Evolutionary conservation across 495 filamentous ascomycete genomes (phyloP).

Genomic region (Achaetomiella virescens): DNA sequence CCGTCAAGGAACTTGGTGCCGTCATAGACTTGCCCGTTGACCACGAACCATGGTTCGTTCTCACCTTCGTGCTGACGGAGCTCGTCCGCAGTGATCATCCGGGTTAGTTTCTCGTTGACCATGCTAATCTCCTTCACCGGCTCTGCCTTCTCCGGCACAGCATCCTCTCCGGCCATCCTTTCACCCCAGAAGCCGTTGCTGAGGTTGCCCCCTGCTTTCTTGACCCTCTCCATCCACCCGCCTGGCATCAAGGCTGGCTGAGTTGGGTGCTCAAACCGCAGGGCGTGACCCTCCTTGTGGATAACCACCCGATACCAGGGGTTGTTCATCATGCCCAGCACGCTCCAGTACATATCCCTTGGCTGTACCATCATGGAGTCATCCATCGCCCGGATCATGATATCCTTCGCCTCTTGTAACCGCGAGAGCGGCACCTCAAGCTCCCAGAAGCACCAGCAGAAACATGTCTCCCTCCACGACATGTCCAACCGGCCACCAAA

Average conservation of each 20-base stretch:
- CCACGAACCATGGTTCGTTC: constrained; percentile 79
- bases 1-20: constrained; percentile 76
- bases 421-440: constrained; percentile 60
- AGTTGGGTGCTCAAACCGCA: constrained; percentile 88
- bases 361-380: constrained; percentile 85
- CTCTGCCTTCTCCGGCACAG: constrained; percentile 31
- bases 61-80: constrained; percentile 62
- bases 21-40: constrained; percentile 90
- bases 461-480: constrained; percentile 71
- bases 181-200: constrained; percentile 87
- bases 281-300: constrained; percentile 55
- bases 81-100: constrained; percentile 63
- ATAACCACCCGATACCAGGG: constrained; percentile 87
- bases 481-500: constrained; percentile 79
- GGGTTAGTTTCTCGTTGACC: constrained; percentile 62
- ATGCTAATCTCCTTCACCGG: constrained; percentile 65
- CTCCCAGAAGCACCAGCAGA: constrained; percentile 95
- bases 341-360: constrained; percentile 94
- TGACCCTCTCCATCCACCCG: constrained; percentile 96
- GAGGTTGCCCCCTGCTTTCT: constrained; percentile 77
- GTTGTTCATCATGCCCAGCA: constrained; percentile 98
- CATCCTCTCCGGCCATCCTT: constrained; percentile 53
- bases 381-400: constrained; percentile 87
- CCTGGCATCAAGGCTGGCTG: constrained; percentile 72
- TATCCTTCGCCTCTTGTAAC: constrained; percentile 59